Evolutionary conservation across 495 filamentous ascomycete species (phyloP).

Genomic region (Gamarada debralockiae): DNA sequence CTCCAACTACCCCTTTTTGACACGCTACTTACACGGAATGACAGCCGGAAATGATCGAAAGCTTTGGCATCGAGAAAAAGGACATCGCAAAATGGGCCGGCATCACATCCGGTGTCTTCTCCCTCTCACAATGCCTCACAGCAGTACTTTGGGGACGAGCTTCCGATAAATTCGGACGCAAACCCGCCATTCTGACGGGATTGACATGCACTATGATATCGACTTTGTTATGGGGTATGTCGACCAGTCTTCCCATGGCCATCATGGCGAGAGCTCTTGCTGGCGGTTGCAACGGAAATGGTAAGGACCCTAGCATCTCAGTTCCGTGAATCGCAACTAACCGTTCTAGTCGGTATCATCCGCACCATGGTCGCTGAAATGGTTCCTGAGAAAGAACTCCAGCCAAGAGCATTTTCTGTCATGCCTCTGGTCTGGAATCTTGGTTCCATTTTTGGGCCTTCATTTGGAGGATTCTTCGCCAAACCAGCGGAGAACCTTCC

Average conservation of each 20-base stretch:
- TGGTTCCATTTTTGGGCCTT: slow-evolving; percentile 83
- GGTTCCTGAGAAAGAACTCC: slow-evolving; percentile 76
- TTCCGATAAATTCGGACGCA: slow-evolving; percentile 70
- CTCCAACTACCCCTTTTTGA: not conserved
- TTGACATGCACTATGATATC: slow-evolving; percentile 69
- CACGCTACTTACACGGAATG: slow-evolving; percentile 22
- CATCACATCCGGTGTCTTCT: slow-evolving; percentile 69
- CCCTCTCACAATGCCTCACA: slow-evolving; percentile 65
- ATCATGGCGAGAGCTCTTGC: slow-evolving; percentile 63
- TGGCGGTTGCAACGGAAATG: slow-evolving; percentile 65
- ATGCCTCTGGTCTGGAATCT: slow-evolving; percentile 83
- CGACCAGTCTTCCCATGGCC: slow-evolving; percentile 65
- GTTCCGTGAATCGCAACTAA: not conserved
- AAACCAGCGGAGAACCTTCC: slow-evolving; percentile 67
- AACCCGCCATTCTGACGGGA: slow-evolving; percentile 67
- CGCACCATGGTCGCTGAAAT: slow-evolving; percentile 70
- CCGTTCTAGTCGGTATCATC: slow-evolving; percentile 54
- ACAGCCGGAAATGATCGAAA: slow-evolving; percentile 81
- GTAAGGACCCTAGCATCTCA: slow-evolving; percentile 26
- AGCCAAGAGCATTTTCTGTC: slow-evolving; percentile 76
- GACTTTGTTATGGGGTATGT: slow-evolving; percentile 75
- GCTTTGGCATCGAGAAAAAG: slow-evolving; percentile 66
- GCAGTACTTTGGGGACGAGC: slow-evolving; percentile 77
- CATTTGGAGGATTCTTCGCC: slow-evolving; percentile 80
- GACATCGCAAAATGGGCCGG: slow-evolving; percentile 77